These are phyloP conservation scores for Saposhnikovia divaricata DNA, from an alignment of 129 eudicot species.

Conservation along the genomic window DNA sequence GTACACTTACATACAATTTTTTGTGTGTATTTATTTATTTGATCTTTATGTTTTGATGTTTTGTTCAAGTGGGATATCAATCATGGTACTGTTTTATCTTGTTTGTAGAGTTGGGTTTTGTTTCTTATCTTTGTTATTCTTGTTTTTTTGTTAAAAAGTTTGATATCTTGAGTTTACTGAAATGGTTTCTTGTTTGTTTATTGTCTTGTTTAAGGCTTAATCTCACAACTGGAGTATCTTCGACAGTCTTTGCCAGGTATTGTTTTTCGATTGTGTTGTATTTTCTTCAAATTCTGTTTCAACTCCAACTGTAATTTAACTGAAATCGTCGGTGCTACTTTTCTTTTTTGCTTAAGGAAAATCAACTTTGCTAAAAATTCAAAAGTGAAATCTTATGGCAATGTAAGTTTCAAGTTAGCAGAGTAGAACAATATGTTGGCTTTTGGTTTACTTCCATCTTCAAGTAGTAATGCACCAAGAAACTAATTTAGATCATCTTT, in stretches of 20 bases:
- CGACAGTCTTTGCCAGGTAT: conserved; percentile 89
- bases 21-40: background rate
- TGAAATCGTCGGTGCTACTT: background rate
- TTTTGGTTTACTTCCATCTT: background rate
- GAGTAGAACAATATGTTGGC: background rate
- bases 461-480: background rate
- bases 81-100: conserved; percentile 22
- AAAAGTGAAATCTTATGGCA: background rate
- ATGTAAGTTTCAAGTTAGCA: background rate
- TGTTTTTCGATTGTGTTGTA: background rate
- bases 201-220: conserved; percentile 57
- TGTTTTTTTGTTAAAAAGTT: background rate
- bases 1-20: conserved; percentile 16
- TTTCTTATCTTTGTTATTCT: conserved; percentile 10
- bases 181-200: conserved; percentile 6
- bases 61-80: conserved; percentile 21
- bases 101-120: conserved; percentile 26
- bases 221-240: conserved; percentile 82
- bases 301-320: background rate
- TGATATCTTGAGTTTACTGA: conserved; percentile 6
- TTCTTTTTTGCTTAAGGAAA: background rate
- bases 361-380: background rate
- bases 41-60: conserved; percentile 29
- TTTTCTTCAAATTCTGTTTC: background rate
- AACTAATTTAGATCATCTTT: background rate